These are phyloP conservation scores for Eucalyptus curtisii DNA, from an alignment of 345 rosid species.

Conservation along the genomic window DNA sequence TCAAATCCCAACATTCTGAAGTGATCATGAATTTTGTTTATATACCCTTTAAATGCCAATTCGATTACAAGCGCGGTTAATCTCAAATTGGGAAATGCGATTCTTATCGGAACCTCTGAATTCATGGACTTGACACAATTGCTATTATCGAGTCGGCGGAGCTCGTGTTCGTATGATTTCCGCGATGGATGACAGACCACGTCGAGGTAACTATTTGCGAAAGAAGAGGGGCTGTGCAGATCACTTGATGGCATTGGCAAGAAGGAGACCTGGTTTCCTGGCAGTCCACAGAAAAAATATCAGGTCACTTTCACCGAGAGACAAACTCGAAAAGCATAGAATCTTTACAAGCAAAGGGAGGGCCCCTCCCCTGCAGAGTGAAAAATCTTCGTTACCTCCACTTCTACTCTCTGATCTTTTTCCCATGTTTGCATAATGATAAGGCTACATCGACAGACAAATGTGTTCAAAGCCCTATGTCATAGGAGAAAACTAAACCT, in stretches of 20 bases:
- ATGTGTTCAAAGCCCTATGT: neutral
- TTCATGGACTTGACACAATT: neutral
- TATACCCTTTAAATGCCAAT: neutral
- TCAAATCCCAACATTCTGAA: neutral
- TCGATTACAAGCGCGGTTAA: accelerated
- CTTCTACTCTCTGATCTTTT: neutral
- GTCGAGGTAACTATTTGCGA: neutral
- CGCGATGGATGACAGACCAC: neutral
- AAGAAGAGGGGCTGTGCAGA: conserved; percentile 14
- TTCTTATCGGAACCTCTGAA: neutral
- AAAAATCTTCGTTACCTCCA: neutral
- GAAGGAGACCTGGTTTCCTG: neutral
- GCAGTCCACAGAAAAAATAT: neutral
- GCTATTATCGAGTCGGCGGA: accelerated
- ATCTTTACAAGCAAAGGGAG: neutral
- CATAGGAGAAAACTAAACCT: neutral
- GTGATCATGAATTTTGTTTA: neutral
- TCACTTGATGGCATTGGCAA: neutral
- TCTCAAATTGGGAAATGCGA: neutral
- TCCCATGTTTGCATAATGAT: neutral
- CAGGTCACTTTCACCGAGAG: neutral
- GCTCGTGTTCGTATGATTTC: neutral
- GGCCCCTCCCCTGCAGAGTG: neutral
- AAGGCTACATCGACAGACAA: neutral
- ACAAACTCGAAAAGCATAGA: neutral